Conservation (phyloP, 768 basidiomycete genomes). For the Artomyces pyxidatus region DNA sequence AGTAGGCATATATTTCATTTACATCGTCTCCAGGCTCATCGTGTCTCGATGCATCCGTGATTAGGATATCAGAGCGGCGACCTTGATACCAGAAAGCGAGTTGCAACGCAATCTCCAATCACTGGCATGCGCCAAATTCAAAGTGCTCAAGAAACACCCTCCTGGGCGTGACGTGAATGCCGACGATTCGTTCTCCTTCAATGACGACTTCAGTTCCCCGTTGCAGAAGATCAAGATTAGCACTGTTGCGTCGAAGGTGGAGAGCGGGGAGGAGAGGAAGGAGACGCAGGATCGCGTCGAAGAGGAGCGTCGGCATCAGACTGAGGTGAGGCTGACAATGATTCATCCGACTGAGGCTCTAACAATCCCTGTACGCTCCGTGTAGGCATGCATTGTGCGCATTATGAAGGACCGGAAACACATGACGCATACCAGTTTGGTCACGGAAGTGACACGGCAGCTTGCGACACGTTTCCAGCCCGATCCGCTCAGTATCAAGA, state of each 20-base stretch:
- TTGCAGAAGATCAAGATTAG: conserved; percentile 90
- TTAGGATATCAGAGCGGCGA: conserved; percentile 79
- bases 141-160: conserved; percentile 87
- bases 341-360: conserved; percentile 2
- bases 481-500: conserved; percentile 82
- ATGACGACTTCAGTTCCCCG: conserved; percentile 67
- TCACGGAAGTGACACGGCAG: conserved; percentile 87
- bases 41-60: neutral
- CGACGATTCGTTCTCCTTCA: conserved; percentile 86
- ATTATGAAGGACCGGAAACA: conserved; percentile 95
- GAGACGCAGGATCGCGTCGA: conserved; percentile 89
- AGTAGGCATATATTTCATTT: conserved; percentile 17
- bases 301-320: conserved; percentile 84
- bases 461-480: conserved; percentile 80
- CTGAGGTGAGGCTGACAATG: conserved; percentile 52
- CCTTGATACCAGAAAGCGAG: conserved; percentile 66
- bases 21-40: conserved; percentile 1
- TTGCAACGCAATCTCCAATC: conserved; percentile 92
- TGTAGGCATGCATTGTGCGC: conserved; percentile 90
- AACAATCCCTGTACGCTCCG: neutral
- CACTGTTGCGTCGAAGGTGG: conserved; percentile 82
- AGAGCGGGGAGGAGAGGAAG: conserved; percentile 77
- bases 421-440: conserved; percentile 80
- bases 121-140: conserved; percentile 90
- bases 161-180: conserved; percentile 73